Base-by-base conservation (phyloP, 2,329 filamentous ascomycete genomes). In the Trichoderma brevicompactum region DNA sequence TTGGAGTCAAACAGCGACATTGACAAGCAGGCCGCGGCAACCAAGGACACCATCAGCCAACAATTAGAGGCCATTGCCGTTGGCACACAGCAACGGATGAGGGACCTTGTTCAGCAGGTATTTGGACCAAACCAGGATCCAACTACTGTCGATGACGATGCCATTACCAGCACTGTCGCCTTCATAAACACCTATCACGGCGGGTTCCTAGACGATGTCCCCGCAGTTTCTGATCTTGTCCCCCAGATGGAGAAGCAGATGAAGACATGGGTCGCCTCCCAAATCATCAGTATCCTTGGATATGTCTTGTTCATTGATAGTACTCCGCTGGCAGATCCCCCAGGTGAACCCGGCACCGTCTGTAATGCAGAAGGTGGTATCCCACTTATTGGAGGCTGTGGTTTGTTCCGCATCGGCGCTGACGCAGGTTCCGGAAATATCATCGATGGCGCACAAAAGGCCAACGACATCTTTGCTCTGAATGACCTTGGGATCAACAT, bases 61-160 rank as follows among this genome's bases (percentile, higher is more conserved):
- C 50, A 53, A 53, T 40, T 53, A n/a, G 50, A 53, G 50, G 50
- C 50, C 12, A 53, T 53, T 36, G 50, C 19, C 12, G 15, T 17
- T 53, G 50, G 50, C 50, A 53, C 50, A 40, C 50, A 53, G 34
- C 50, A 53, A 32, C 50, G 50, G 36, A 53, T 53, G 50, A 53
- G n/a, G 10, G 50, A 53, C 12, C 50, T 53, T 53, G 50, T 53
- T 10, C 10, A 38, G 7, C 50, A 53, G 32, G 34, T 53, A 13
- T 53, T 53, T 38, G 50, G 50, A 23, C 50, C 50, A 5, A 53
- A 53, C 34, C 50, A 53, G 50, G 50, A 53, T 13, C 50, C 50
- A 5, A 53, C 50, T 32, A 53, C 50, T 19, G 50, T 53, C n/a
- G 50, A 53, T 40, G 50, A 53, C 12, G n/a, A 40, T 19, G 34